Base-by-base conservation (phyloP, 345 rosid genomes). In the Leavenworthia alabamica region DNA sequence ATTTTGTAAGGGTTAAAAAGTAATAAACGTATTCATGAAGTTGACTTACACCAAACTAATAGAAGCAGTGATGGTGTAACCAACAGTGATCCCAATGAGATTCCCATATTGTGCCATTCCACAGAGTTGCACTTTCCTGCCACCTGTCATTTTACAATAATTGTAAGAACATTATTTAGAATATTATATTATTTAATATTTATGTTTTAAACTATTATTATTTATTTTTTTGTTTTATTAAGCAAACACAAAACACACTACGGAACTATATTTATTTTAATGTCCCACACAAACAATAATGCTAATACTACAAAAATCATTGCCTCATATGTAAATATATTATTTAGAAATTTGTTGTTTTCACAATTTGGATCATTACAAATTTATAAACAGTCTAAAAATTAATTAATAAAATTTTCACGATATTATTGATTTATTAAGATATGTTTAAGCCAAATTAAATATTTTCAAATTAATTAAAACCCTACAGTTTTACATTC, bases 21-120 rank as follows among this genome's bases (percentile, higher is more conserved):
- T 51, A 36, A 68, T 8, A 26, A 12, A 57, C 41, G 56, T 55
- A 4, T 33, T 57, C 31, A 66, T 49, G 54, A 12, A 68, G 46
- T 63, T 62, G 53, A 71, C 98, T 89, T 78, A 92, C 98, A 86
- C 97, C 82, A 92, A 85, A 71, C 98, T 92, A 17, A 89, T 86
- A n/a, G 98, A 85, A 14, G 94, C 89, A 50, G 98, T 89, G 75
- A 92, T 92, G 12, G 95, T 92, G 77, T 89, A 92, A 22, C 98
- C 95, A 37, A 86, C 39, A 4, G 93, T 79, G 41, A 80, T 24
- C 13, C 93, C 98, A 11, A 85, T 35, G 8, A 92, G 78, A 73
- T 86, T 89, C 31, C 64, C 80, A 69, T 83, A 92, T 67, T 92
- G 98, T 62, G 93, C 95, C 73, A 82, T 54, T 40, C 95, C 97